phyloP scores from a whole-genome alignment of 768 basidiomycete genomes.

The Amanita pallidorosea region DNA sequence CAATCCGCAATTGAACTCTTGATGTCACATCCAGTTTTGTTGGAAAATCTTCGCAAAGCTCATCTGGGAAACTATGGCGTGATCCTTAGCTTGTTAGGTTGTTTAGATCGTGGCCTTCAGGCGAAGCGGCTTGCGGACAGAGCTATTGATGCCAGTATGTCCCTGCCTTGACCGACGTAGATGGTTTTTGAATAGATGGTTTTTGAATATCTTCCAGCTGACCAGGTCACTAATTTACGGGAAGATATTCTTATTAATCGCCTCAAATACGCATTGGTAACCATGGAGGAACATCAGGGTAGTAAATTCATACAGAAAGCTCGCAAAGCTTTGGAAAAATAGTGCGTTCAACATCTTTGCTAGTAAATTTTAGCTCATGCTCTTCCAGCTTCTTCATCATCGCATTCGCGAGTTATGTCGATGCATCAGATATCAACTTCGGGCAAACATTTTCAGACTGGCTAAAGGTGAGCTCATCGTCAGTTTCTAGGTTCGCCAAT shows the following conservation, averaged over 20 bases:
- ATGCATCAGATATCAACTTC: constrained; percentile 43
- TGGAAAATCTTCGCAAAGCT: constrained; percentile 84
- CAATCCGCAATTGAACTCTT: constrained; percentile 80
- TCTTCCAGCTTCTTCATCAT: constrained; percentile 81
- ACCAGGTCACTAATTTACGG: constrained; percentile 85
- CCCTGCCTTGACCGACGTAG: not conserved
- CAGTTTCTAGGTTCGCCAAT: not conserved
- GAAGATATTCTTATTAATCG: constrained; percentile 82
- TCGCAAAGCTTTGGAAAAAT: constrained; percentile 75
- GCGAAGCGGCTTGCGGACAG: constrained; percentile 88
- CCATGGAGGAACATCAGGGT: constrained; percentile 54
- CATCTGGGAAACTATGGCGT: constrained; percentile 88
- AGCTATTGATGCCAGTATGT: constrained; percentile 66
- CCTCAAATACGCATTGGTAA: constrained; percentile 76
- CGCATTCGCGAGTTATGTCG: constrained; percentile 84
- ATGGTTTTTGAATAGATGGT: not conserved
- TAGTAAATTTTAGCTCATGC: not conserved
- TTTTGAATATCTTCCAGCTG: constrained; percentile 36
- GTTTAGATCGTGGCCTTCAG: constrained; percentile 74
- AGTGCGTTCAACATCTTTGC: constrained; percentile 39
- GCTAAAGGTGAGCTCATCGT: constrained; percentile 49
- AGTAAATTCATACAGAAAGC: constrained; percentile 55
- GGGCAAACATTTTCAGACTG: constrained; percentile 73
- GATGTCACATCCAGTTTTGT: constrained; percentile 63
- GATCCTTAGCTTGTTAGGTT: constrained; percentile 87